These are phyloP conservation scores for Aureobasidium sp. DNA, from an alignment of 2,329 filamentous ascomycete species.

Conservation along the genomic window DNA sequence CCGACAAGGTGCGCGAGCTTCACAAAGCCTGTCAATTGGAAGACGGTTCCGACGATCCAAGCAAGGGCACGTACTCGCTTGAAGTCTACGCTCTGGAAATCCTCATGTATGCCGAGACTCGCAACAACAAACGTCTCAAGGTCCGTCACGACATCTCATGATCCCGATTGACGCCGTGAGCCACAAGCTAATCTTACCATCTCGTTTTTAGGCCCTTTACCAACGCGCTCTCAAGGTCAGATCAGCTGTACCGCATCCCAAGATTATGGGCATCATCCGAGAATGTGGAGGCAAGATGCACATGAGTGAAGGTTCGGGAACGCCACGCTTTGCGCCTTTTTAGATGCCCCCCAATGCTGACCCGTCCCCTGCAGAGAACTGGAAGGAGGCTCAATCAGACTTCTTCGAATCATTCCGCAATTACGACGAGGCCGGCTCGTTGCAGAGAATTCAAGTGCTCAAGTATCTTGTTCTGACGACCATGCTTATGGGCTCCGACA, in stretches of 20 bases:
- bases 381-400: constrained; percentile 93
- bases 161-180: constrained; percentile 5
- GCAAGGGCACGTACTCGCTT: constrained; percentile 90
- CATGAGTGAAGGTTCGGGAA: constrained; percentile 68
- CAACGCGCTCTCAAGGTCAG: constrained; percentile 84
- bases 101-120: constrained; percentile 94
- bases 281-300: constrained; percentile 99
- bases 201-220: constrained; percentile 55
- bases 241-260: constrained; percentile 95
- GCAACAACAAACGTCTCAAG: constrained; percentile 96
- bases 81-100: constrained; percentile 97
- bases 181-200: constrained; percentile 10
- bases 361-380: constrained; percentile 58
- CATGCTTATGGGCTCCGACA: constrained; percentile 97
- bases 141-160: constrained; percentile 24
- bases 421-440: constrained; percentile 94
- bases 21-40: constrained; percentile 81
- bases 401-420: constrained; percentile 99
- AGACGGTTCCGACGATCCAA: constrained; percentile 83
- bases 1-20: constrained; percentile 76
- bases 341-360: constrained; percentile 16
- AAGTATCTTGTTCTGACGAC: constrained; percentile 95
- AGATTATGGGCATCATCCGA: constrained; percentile 98
- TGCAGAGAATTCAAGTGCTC: constrained; percentile 92
- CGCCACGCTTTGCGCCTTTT: neutral